Evolutionary conservation across 441 rosid species (phyloP).

Genomic region (Lepidium campestre): DNA sequence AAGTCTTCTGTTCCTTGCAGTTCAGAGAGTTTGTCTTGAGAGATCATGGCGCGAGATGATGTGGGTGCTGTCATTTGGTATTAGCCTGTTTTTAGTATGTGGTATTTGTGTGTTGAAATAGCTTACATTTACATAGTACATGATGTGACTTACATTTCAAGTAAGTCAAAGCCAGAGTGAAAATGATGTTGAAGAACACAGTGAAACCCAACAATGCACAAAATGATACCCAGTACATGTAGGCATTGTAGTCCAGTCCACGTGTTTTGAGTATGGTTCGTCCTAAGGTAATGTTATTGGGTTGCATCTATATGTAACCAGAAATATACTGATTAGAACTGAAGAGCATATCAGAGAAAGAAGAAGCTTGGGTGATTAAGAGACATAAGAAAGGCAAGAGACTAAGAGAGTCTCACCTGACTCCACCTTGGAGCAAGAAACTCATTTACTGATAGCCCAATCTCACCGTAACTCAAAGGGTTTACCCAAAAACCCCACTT

Average conservation of each 20-base stretch:
- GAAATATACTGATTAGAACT: not conserved
- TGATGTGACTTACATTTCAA: conserved; percentile 42
- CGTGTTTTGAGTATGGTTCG: conserved; percentile 41
- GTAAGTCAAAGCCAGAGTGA: conserved; percentile 47
- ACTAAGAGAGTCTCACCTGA: conserved; percentile 46
- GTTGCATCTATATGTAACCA: conserved; percentile 11
- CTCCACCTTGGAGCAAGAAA: conserved; percentile 68
- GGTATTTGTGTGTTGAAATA: not conserved
- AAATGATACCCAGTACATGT: conserved; percentile 77
- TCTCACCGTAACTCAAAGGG: conserved; percentile 77
- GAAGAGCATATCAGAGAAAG: not conserved
- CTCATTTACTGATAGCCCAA: conserved; percentile 63
- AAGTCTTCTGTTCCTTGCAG: conserved; percentile 33
- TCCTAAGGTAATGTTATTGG: conserved; percentile 39
- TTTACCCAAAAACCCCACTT: conserved; percentile 76
- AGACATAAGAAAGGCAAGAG: not conserved
- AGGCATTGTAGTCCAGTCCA: conserved; percentile 38
- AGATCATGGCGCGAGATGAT: conserved; percentile 42
- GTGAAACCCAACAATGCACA: conserved; percentile 48
- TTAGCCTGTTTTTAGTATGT: not conserved
- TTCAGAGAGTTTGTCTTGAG: conserved; percentile 34
- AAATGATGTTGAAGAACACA: conserved; percentile 45
- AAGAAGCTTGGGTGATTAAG: not conserved
- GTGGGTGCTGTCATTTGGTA: conserved; percentile 35
- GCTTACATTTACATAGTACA: not conserved